Percentiles rank a stretch among this genome's conserved stretches.
These are phyloP conservation scores for Gigaspora rosea DNA, from an alignment of 192 early-diverging fungal genomes.

Conservation along the genomic window DNA sequence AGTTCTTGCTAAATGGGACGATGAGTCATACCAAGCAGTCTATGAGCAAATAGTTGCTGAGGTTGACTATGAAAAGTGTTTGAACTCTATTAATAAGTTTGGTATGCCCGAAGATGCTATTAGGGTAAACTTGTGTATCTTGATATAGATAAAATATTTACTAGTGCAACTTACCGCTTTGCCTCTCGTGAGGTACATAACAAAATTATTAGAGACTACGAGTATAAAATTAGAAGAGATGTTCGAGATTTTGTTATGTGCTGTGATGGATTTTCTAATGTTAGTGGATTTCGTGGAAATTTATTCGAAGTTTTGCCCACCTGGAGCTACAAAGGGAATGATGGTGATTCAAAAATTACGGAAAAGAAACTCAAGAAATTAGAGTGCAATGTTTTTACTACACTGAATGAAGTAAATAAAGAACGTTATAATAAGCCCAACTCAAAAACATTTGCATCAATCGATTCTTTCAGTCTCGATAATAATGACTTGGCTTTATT, in stretches of 20 bases:
- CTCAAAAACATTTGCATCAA: constrained; percentile 4
- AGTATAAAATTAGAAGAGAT: background rate
- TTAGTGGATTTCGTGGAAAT: background rate
- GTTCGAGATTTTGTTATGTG: background rate
- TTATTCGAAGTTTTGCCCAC: constrained; percentile 11
- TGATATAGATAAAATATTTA: background rate
- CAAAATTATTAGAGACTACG: background rate
- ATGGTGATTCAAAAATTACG: background rate
- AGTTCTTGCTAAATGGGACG: too few relatives aligned
- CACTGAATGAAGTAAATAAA: background rate
- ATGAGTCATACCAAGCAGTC: background rate
- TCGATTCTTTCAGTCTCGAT: constrained; percentile 2
- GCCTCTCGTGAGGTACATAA: background rate
- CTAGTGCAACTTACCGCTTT: background rate
- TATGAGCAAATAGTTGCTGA: background rate
- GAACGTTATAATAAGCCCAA: constrained; percentile 1
- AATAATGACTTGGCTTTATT: background rate
- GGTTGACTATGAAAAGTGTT: background rate
- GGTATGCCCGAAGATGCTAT: background rate
- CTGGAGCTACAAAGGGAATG: background rate
- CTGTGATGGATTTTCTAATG: background rate
- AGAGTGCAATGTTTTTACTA: background rate
- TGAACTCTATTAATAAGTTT: background rate
- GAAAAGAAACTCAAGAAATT: background rate
- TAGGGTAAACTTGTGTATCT: background rate